phyloP scores from a whole-genome alignment of 257 asterid genomes.

The Fraxinus anomala region DNA sequence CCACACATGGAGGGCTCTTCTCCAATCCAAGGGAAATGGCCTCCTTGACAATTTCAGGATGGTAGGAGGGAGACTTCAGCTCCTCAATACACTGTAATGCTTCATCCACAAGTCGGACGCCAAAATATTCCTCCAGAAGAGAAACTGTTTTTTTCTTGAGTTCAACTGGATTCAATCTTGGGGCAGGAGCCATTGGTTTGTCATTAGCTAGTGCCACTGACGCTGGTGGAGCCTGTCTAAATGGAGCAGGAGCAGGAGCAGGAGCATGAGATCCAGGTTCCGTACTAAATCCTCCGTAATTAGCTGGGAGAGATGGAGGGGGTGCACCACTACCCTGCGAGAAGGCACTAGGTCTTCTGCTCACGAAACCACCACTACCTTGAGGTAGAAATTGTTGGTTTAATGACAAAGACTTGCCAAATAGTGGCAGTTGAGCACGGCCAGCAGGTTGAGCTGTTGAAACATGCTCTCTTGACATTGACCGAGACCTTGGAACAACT shows the following conservation, averaged over 20 bases:
- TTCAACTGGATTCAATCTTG: conserved; percentile 38
- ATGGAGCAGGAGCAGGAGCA: conserved; percentile 16
- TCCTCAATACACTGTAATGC: conserved; percentile 83
- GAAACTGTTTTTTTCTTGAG: conserved; percentile 66
- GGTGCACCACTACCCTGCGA: conserved; percentile 56
- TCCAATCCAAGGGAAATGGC: conserved; percentile 71
- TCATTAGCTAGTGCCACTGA: conserved; percentile 37
- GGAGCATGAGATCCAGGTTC: conserved; percentile 47
- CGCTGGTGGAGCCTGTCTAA: conserved; percentile 36
- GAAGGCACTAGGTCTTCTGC: conserved; percentile 71
- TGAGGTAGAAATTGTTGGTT: conserved; percentile 67
- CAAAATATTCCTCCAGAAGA: conserved; percentile 79
- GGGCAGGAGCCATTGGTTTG: conserved; percentile 45
- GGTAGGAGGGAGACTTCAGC: conserved; percentile 72
- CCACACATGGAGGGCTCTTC: conserved; percentile 67
- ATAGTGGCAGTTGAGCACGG: conserved; percentile 53
- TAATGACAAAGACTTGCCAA: conserved; percentile 59
- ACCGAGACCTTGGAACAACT: conserved; percentile 68
- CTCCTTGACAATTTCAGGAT: conserved; percentile 78
- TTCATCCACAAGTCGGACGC: conserved; percentile 63
- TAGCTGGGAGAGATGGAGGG: conserved; percentile 41
- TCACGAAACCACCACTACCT: conserved; percentile 59
- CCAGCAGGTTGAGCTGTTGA: conserved; percentile 22
- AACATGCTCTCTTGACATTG: conserved; percentile 46
- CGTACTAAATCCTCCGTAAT: conserved; percentile 37